Evolutionary conservation across 139 green algal species (phyloP), one percentile per base, ranked within the genome.

Genomic region (Axilococcus clingmanii): DNA sequence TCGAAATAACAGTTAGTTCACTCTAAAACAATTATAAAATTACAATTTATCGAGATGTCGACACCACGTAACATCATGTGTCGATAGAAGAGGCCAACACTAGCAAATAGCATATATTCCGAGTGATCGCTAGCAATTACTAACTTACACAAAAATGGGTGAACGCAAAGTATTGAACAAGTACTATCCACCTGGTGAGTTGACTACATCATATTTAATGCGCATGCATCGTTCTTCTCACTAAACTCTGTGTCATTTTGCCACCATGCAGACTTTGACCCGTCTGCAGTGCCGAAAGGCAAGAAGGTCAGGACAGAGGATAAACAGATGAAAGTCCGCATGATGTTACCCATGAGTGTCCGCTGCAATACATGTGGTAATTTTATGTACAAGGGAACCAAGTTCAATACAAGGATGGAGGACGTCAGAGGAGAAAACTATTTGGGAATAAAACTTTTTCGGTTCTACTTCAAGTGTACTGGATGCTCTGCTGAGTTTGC

Each of bases 311-410:
- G 81, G 14, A 48, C 66, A 11, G 69, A 85, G 53, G 68, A 82
- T n/a, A 89, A 91, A 65, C 71, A 86, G 32, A 94, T 92, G 80
- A 95, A 93, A 70, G 82, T 93, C 33, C 74, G 88, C 62, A 96
- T 96, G 87, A 97, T 97, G 89, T 66, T 96, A 40, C 88, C 91
- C 46, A 96, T 98, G 84, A 93, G 73, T 42, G 76, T 99, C 19
- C 74, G 81, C 5, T 98, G 91, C 78, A 85, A 77, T 44, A 96
- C 87, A 19, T 99, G 92, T 59, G 91, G 92, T 34, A 89, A 75
- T 29, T 99, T 90, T 74, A 96, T 97, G 78, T 96, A 94, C 87
- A 96, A 96, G 66, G 84, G 90, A 22, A 97, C 92, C 27, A 99
- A 99, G 63, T 99, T 99, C 81, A 97, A 97, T 76, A 87, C 77